A percentile compares a stretch with the other conserved stretches of the same genome.
Evolutionary conservation across 2,329 filamentous ascomycete species (phyloP).

Genomic region (Verticillium tricorpus): DNA sequence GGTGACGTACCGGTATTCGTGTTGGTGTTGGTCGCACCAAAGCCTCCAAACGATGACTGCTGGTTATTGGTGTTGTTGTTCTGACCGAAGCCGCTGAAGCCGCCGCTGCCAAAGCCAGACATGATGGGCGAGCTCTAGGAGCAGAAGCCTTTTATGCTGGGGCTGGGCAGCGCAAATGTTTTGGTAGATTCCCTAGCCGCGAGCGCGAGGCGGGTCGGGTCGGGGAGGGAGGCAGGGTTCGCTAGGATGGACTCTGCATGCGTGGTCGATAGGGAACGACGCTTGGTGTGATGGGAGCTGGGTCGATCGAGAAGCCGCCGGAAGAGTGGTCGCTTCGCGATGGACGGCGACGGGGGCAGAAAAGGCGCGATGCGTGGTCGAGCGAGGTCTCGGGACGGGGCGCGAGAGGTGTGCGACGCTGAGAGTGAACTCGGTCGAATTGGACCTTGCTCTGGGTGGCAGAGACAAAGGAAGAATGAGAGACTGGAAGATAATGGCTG

Average conservation of each 20-base stretch:
- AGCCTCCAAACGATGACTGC: constrained; percentile 51
- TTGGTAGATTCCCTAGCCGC: not conserved
- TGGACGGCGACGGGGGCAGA: not conserved
- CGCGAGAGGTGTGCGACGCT: not conserved
- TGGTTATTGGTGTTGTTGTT: constrained; percentile 50
- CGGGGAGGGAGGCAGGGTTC: not conserved
- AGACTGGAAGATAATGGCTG: not conserved
- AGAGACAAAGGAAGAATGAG: not conserved
- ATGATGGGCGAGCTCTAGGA: constrained; percentile 29
- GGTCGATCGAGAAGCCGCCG: not conserved
- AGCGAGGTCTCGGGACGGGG: not conserved
- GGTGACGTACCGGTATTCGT: constrained; percentile 24
- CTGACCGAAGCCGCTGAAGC: constrained; percentile 55
- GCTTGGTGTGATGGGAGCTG: not conserved
- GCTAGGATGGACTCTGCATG: not conserved
- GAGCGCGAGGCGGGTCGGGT: not conserved
- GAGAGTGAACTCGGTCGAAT: not conserved
- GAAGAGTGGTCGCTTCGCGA: not conserved
- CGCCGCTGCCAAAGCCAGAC: constrained; percentile 48
- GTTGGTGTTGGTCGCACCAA: constrained; percentile 31
- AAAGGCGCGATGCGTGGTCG: not conserved
- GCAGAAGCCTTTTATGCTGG: not conserved
- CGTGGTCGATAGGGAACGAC: not conserved
- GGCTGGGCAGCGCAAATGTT: not conserved
- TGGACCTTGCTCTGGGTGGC: not conserved